Conservation (phyloP, 768 basidiomycete genomes). For the Lentinula sp. region DNA sequence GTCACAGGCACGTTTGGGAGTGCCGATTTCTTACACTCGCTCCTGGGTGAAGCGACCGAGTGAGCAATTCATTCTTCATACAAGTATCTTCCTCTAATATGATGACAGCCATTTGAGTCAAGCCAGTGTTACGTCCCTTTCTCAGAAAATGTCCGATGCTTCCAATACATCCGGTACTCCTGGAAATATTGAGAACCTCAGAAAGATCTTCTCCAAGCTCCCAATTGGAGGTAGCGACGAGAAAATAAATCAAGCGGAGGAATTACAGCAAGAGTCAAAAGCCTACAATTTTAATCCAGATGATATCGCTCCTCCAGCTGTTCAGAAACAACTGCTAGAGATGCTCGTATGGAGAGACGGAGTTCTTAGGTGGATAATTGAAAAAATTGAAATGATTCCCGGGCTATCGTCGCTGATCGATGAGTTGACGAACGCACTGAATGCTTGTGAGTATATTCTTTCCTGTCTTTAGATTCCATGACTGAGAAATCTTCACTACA, state of each 20-base stretch:
- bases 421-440: slow-evolving; percentile 56
- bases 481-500: slow-evolving; percentile 16
- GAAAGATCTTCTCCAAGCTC: slow-evolving; percentile 42
- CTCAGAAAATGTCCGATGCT: slow-evolving; percentile 40
- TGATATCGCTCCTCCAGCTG: slow-evolving; percentile 57
- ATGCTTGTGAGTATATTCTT: slow-evolving; percentile 44
- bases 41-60: slow-evolving; percentile 64
- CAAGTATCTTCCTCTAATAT: neutral
- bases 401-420: slow-evolving; percentile 54
- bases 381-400: slow-evolving; percentile 62
- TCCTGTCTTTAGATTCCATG: neutral
- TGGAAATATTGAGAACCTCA: slow-evolving; percentile 28
- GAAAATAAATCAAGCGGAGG: slow-evolving; percentile 47
- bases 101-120: slow-evolving; percentile 45
- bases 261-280: slow-evolving; percentile 47
- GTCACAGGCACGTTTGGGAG: slow-evolving; percentile 67
- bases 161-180: slow-evolving; percentile 27
- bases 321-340: slow-evolving; percentile 48
- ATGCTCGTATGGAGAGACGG: slow-evolving; percentile 61
- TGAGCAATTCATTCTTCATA: slow-evolving; percentile 19
- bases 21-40: slow-evolving; percentile 60
- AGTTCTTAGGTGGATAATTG: slow-evolving; percentile 43
- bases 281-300: slow-evolving; percentile 60
- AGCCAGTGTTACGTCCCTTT: slow-evolving; percentile 54
- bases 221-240: slow-evolving; percentile 44